Evolutionary conservation across 2,329 filamentous ascomycete species (phyloP), one percentile per base, ranked within the genome.

Genomic region (Rosellinia necatrix): DNA sequence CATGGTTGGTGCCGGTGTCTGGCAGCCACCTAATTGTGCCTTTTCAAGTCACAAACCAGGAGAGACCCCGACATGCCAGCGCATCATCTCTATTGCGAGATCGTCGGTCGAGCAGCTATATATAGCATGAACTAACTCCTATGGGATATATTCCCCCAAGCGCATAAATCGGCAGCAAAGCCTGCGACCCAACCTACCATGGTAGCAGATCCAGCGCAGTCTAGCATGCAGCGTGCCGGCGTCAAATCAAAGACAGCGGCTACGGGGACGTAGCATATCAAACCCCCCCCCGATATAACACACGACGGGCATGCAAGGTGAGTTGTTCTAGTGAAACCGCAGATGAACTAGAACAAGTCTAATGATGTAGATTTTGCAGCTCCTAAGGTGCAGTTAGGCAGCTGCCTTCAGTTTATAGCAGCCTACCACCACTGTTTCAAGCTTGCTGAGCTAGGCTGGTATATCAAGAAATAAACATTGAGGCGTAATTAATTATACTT

Each of bases 31-130:
- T 17, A 29, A 43, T 8, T 66, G 60, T 34, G 61, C 32, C 55
- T 69, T 17, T 60, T 67, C 56, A 58, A 24, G 27, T n/a, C 68
- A 64, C 29, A 53, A 66, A 19, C 55, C 65, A 1, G 73, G 70
- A n/a, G 71, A 76, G 32, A 70, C 70, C 44, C 74, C 75, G 41
- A 72, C 74, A 21, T 87, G 83, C 57, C 66, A 79, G 59, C 73
- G 72, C 54, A 76, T 86, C 29, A 75, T 87, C 15, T 76, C 81
- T 25, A 76, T 83, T 27, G 83, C 84, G 4, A 78, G 79, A 56
- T 64, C 74, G 40, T 80, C 82, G 2, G 74, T 86, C 48, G 79
- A 84, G 25, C 76, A 75, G 24, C 69, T 87, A 21, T 73, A 82
- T 10, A 85, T 87, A 70, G 73, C 80, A 15, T 84, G 64, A 73